Conservation (phyloP, 371 early-diverging fungal genomes). For the Mucor circinelloides region DNA sequence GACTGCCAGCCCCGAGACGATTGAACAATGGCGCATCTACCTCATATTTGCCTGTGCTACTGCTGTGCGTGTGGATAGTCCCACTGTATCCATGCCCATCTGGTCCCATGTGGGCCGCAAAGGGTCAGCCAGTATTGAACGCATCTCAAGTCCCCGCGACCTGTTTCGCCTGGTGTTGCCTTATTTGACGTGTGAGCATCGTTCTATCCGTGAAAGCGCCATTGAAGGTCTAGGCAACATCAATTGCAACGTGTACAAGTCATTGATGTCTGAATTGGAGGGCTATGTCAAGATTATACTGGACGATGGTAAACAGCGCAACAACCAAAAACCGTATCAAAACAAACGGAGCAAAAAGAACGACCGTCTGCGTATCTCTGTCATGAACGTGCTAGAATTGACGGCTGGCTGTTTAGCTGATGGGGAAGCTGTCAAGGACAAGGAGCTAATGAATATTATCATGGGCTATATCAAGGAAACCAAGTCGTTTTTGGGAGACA, state of each 20-base stretch:
- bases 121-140: slow-evolving; percentile 51
- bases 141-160: slow-evolving; percentile 61
- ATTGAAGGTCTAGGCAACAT: slow-evolving; percentile 74
- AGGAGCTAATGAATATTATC: slow-evolving; percentile 62
- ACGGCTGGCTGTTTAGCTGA: slow-evolving; percentile 70
- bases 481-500: slow-evolving; percentile 65
- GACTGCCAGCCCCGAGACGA: slow-evolving; percentile 59
- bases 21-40: slow-evolving; percentile 83
- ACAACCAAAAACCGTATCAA: slow-evolving; percentile 61
- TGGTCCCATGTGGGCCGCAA: slow-evolving; percentile 60
- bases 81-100: slow-evolving; percentile 23
- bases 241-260: slow-evolving; percentile 68
- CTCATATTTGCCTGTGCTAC: slow-evolving; percentile 72
- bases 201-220: slow-evolving; percentile 71
- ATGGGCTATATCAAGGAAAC: slow-evolving; percentile 78
- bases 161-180: slow-evolving; percentile 65
- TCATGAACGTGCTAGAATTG: slow-evolving; percentile 75
- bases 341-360: slow-evolving; percentile 66
- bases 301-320: slow-evolving; percentile 69
- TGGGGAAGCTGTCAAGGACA: slow-evolving; percentile 62
- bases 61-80: slow-evolving; percentile 44
- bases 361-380: slow-evolving; percentile 76
- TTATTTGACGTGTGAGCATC: slow-evolving; percentile 72
- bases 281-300: slow-evolving; percentile 61
- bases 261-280: slow-evolving; percentile 70